Evolutionary conservation across 495 filamentous ascomycete species (phyloP), one percentile per base, ranked within the genome.

Genomic region (Aspergillus hancockii): DNA sequence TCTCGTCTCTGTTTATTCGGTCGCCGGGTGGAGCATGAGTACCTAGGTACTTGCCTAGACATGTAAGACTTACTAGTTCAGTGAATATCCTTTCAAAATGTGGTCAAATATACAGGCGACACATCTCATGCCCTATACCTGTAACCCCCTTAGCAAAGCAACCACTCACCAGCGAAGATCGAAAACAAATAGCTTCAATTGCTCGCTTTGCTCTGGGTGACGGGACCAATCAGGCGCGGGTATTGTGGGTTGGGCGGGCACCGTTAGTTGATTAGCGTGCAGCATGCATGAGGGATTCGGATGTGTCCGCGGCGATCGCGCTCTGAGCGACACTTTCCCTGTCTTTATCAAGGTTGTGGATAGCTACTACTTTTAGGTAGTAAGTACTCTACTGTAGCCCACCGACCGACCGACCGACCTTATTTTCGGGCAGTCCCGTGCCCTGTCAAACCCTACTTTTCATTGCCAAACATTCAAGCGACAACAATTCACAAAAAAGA

Each of bases 51-150:
- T 7, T 41, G 5, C 5, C 14, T n/a, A 16, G 25, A n/a, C 16
- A 16, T 41, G 38, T 41, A 14, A 6, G 3, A 41, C 16, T n/a
- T 8, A 41, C 5, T 16, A 41, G 16, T 14, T 41, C 14, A 16
- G n/a, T 41, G 38, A 10, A 41, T 41, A 41, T 41, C 38, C 38
- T 3, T n/a, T 14, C 34, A 36, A 41, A 41, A 16, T 41, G 38
- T 41, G 38, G 38, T 41, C 38, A 54, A 55, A 38, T 60, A 49
- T 10, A 25, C 19, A 47, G 5, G 43, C 19, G 43, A 47, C 31
- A 22, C 51, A 47, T 47, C 43, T 47, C 38, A 41, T 41, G 38
- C 16, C 38, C n/a, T 16, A 16, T 41, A 41, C 14, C 34, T 38
- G 34, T 41, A 41, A 41, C 8, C 2, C 10, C 7, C 14, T n/a